A percentile compares a stretch with the other conserved stretches of the same genome.
These are phyloP conservation scores for Rhodotorula diobovata DNA, from an alignment of 768 basidiomycete genomes.

Conservation along the genomic window DNA sequence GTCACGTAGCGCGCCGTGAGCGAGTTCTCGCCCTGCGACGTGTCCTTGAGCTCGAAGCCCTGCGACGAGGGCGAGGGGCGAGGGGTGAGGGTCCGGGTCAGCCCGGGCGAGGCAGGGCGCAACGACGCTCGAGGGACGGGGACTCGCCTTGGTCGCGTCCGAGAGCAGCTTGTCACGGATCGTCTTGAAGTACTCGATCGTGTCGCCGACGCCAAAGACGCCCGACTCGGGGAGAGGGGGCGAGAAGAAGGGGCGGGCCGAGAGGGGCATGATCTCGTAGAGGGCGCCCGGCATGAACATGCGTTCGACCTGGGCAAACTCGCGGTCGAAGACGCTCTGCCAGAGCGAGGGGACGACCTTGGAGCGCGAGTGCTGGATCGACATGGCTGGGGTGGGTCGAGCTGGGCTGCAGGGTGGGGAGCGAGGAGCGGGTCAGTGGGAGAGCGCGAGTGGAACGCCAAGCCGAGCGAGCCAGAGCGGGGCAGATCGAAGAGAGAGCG, in stretches of 20 bases:
- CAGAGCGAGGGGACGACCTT: not conserved
- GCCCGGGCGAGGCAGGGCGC: not conserved
- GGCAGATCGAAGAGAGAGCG: too few species aligned
- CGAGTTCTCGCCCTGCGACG: not conserved
- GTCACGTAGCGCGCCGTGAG: not conserved
- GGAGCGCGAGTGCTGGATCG: not conserved
- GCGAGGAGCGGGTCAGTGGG: too few species aligned
- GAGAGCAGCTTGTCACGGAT: constrained; percentile 4
- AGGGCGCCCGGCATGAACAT: not conserved
- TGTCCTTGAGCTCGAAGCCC: not conserved
- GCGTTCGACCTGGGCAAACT: not conserved
- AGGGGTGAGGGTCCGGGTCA: too few species aligned
- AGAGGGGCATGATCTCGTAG: not conserved
- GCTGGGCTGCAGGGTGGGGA: too few species aligned
- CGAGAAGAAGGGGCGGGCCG: not conserved
- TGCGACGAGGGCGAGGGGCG: not conserved
- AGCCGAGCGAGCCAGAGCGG: too few species aligned
- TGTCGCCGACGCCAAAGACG: not conserved
- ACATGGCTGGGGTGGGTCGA: not conserved
- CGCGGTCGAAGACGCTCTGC: not conserved
- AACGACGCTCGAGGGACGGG: not conserved
- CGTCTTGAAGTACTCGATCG: not conserved
- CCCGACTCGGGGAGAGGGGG: not conserved
- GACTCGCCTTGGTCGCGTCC: not conserved
- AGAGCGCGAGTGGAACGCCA: too few species aligned